Base-by-base conservation (phyloP, 2,329 filamentous ascomycete species). In the Clarireedia paspali region DNA sequence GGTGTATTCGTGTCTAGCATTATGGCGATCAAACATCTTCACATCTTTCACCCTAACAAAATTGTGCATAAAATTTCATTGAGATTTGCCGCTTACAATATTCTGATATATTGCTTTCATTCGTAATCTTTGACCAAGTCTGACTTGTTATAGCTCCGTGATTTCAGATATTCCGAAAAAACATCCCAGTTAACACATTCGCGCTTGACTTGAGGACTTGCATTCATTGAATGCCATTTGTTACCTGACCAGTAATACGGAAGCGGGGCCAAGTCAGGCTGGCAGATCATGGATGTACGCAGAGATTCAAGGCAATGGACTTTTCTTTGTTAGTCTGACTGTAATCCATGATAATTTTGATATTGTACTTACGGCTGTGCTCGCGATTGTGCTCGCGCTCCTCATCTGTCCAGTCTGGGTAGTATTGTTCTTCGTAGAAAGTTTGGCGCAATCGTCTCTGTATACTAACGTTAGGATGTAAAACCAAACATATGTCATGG, bases 241-340 rank as follows among this genome's bases (percentile, higher is more conserved):
- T 54, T 54, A 20, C 52, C 44, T 27, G 52, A 54, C 52, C 52
- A 54, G 26, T 54, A 54, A 24, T 49, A 54, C 7, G 52, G 52
- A 4, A 54, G 52, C 2, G 52, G 52, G 27, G 52, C 52, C 12
- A 54, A 44, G 17, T 54, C 52, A 5, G 52, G 52, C 23, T 54
- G 52, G n/a, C 52, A 54, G 45, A 54, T 49, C 24, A 54, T 54
- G 14, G 52, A 54, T 26, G 45, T 49, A 4, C 52, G 52, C 5
- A 54, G 44, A 6, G 52, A 48, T 49, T 54, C 52, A 5, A 54
- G 44, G 40, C 52, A 54, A 40, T 54, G 52, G 17, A 54, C 51
- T 54, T 5, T 20, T 6, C 7, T 24, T 34, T 42, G 45, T 20
- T 24, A 9, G 15, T 7, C 20, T 20, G 20, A 20, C 20, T 20